Base-by-base conservation (phyloP, 805 yeast species). In the Candida gorgasii region DNA sequence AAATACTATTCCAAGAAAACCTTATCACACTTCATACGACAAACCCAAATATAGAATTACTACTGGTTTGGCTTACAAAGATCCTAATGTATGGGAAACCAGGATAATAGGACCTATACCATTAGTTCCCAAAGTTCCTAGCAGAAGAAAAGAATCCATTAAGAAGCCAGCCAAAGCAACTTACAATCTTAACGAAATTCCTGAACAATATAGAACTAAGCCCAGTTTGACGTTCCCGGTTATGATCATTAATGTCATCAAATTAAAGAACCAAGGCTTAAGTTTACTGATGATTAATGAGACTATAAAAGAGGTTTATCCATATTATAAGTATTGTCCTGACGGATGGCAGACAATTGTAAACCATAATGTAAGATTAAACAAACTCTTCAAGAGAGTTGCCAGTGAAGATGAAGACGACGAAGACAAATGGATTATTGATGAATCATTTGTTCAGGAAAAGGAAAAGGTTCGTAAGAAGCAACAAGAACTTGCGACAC, bases 261-360 rank as follows among this genome's bases (percentile, higher is more conserved):
- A 86, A 47, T 78, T 82, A 30, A 77, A 76, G 49, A 78, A 85
- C 0, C 77, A 82, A 0, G 80, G 77, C 22, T 79, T 89, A 80
- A 65, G 66, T 3, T 44, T 69, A 24, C 52, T 50, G 40, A 97
- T 90, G 49, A 88, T 93, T 35, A 85, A 89, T 62, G 85, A 84
- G 41, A 87, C 89, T 1, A 89, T 93, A 37, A 86, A 86, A 61
- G 95, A 87, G 33, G 62, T 86, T 9, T 92, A 85, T 63, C 98
- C 98, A 2, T 93, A 87, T 67, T 93, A 88, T 65, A 78, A 83
- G 54, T 92, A 88, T 63, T 90, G 97, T 55, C 92, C 95, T 0
- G 96, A 89, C 61, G 98, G 98, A 2, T 93, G 99, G 99, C 99
- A 93, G 66, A 84, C 87, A 57, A 81, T 95, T 0, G 95, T 93